Percentiles rank a stretch among this genome's conserved stretches.
These are phyloP conservation scores for Papiliotrema terrestris DNA, from an alignment of 1,284 basidiomycete genomes.

Conservation along the genomic window DNA sequence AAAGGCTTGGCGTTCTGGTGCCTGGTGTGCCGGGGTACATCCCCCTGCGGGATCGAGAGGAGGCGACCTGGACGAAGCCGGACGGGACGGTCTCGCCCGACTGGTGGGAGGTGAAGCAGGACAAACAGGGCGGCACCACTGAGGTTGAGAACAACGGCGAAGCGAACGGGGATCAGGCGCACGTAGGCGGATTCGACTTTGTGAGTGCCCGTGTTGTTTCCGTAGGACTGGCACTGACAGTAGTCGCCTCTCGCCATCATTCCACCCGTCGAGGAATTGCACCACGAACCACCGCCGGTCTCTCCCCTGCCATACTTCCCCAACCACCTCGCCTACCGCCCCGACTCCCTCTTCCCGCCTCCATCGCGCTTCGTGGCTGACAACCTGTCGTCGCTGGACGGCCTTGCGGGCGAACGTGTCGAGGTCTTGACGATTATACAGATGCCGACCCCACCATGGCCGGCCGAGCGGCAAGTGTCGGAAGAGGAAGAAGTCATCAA, in stretches of 20 bases:
- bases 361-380: conserved; percentile 19
- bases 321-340: conserved; percentile 40
- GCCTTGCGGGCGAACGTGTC: conserved; percentile 27
- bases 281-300: conserved; percentile 8
- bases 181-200: not conserved
- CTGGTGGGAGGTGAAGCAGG: conserved; percentile 40
- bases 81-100: conserved; percentile 34
- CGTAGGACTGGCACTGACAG: not conserved
- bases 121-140: not conserved
- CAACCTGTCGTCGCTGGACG: conserved; percentile 17
- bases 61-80: conserved; percentile 17
- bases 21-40: conserved; percentile 45
- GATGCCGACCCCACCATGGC: conserved; percentile 31
- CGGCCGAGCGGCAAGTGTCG: conserved; percentile 9
- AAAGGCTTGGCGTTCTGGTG: conserved; percentile 40
- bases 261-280: conserved; percentile 9
- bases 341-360: conserved; percentile 25
- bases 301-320: conserved; percentile 39
- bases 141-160: not conserved
- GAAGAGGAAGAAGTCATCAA: conserved; percentile 22
- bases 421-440: conserved; percentile 36
- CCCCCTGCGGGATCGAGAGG: conserved; percentile 33
- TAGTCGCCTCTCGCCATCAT: conserved; percentile 31
- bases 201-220: conserved; percentile 5
- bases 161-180: not conserved